Base-by-base conservation (phyloP, 805 yeast genomes). In the Clavispora carvajalis region DNA sequence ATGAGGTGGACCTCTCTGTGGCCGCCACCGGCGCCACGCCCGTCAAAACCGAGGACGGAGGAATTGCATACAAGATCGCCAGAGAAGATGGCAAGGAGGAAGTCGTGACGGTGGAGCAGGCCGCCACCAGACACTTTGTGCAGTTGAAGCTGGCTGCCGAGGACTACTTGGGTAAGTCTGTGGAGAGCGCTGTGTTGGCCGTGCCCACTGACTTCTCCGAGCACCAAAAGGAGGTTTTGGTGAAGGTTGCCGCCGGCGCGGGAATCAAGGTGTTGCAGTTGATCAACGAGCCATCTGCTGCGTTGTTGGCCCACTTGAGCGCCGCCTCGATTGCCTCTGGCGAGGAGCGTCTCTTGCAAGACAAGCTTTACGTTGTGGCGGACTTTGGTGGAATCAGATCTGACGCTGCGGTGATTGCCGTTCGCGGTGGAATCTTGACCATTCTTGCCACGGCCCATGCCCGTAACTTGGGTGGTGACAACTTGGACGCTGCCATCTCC, bases 331-430 rank as follows among this genome's bases (percentile, higher is more conserved):
- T 37, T 22, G 38, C 41, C 15, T 13, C 37, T 10, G 75, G 65
- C 31, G 53, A 53, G 36, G 78, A 74, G 47, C 64, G 68, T 40
- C 62, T 74, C 46, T 54, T 55, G 41, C 67, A 78, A 51, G 95
- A 88, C 67, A 83, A 83, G 71, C 65, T 86, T 45, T 82, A 82
- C 57, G 95, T 88, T 37, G 96, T 93, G 52, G 95, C 95, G 40
- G 99, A 93, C 66, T 86, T 93, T 57, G 99, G 99, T 63, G 97
- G 96, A 59, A 76, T 89, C 53, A 79, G 98, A 68, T 82, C 95
- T 31, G 98, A 93, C 60, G 96, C 90, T 47, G 96, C 98, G 44
- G 90, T 93, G 38, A 71, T 93, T 55, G 81, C 97, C 30, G 85
- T 83, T 39, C 82, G 97, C 72, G 96, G 96, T 49, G 99, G 99